These are phyloP conservation scores for Wickerhamiella dianesei DNA, from an alignment of 805 yeast species.

Conservation along the genomic window DNA sequence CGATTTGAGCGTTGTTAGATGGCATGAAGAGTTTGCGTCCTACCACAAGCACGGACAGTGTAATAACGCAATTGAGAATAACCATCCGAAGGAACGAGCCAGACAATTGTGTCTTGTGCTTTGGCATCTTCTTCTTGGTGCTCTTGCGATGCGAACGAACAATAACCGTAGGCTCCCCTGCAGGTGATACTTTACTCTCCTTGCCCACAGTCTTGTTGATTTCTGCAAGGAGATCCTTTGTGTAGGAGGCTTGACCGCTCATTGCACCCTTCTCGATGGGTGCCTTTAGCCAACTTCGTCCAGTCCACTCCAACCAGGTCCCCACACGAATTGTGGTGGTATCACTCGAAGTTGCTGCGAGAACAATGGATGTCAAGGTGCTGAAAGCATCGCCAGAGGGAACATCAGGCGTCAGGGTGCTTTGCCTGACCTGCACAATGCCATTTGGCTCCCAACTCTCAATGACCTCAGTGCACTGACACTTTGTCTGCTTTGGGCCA, in stretches of 20 bases:
- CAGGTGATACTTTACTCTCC: not conserved
- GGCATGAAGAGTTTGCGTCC: not conserved
- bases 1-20: not conserved
- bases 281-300: conserved; percentile 80
- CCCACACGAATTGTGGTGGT: conserved; percentile 55
- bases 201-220: conserved; percentile 18
- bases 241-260: conserved; percentile 62
- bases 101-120: not conserved
- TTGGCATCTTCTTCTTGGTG: not conserved
- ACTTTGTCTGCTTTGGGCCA: conserved; percentile 86
- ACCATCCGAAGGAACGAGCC: not conserved
- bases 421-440: conserved; percentile 45
- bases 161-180: not conserved
- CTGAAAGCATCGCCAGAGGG: conserved; percentile 80
- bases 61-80: not conserved
- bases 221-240: conserved; percentile 35
- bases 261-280: conserved; percentile 76
- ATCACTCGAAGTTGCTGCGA: conserved; percentile 59
- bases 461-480: conserved; percentile 54
- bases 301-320: conserved; percentile 68
- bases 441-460: conserved; percentile 40
- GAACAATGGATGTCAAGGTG: conserved; percentile 27
- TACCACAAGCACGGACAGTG: not conserved
- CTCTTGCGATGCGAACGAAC: not conserved
- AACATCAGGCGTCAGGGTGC: conserved; percentile 78